Conservation (phyloP, 192 early-diverging fungal genomes). For the Oehlia diaphana region DNA sequence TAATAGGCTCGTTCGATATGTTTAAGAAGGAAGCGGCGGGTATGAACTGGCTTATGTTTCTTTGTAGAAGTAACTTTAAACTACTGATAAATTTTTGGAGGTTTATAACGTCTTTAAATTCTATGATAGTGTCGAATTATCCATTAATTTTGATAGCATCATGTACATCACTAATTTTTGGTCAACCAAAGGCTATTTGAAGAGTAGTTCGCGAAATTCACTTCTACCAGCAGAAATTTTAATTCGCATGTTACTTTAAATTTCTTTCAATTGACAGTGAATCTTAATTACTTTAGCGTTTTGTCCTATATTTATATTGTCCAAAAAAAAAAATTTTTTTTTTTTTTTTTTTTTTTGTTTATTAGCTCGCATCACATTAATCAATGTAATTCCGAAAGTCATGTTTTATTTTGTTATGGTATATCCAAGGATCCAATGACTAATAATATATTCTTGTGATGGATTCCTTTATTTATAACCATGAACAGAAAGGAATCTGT, state of each 20-base stretch:
- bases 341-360: no score
- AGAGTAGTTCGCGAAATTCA: constrained; percentile 46
- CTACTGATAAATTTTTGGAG: constrained; percentile 57
- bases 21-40: constrained; percentile 58
- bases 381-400: no score
- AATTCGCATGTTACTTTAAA: constrained; percentile 87
- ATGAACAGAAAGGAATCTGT: constrained; percentile 77
- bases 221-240: constrained; percentile 78
- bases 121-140: constrained; percentile 78
- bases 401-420: no score
- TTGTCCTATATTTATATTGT: constrained; percentile 63
- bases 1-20: constrained; percentile 25
- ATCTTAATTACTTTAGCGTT: constrained; percentile 79
- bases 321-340: no score
- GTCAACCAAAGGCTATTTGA: constrained; percentile 50
- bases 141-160: no score
- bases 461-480: constrained; percentile 51
- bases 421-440: no score
- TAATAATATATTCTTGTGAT: no score
- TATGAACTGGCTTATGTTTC: constrained; percentile 65
- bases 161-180: constrained; percentile 39
- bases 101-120: constrained; percentile 53
- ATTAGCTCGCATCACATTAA: no score
- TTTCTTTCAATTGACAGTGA: constrained; percentile 68
- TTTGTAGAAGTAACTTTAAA: constrained; percentile 80